Conservation (phyloP, 306 rosid species). For the Pyrus communis region DNA sequence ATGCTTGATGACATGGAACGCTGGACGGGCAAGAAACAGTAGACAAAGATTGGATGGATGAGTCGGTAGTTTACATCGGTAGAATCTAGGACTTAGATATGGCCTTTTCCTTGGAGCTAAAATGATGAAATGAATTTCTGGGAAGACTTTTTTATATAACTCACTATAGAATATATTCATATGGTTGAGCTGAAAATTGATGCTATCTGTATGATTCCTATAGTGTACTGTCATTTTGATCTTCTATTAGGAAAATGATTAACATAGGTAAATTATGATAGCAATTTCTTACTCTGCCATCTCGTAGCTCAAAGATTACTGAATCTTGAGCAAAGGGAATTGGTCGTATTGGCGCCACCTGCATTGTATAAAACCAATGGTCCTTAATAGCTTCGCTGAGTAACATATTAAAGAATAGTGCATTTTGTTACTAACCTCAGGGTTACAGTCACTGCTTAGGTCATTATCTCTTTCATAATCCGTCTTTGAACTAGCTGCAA, state of each 20-base stretch:
- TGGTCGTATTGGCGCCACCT: constrained; percentile 82
- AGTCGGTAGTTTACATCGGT: neutral
- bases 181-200: neutral
- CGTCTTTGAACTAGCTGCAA: constrained; percentile 26
- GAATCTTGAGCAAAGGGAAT: constrained; percentile 66
- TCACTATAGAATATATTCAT: neutral
- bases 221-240: neutral
- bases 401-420: neutral
- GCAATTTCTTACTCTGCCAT: constrained; percentile 69
- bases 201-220: neutral
- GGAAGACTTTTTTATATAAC: neutral
- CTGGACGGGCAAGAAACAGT: no score
- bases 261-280: neutral
- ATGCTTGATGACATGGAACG: no score
- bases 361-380: constrained; percentile 19
- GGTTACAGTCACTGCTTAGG: constrained; percentile 39
- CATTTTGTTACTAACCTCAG: constrained; percentile 44
- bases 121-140: neutral
- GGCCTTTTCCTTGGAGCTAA: neutral
- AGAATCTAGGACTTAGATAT: neutral
- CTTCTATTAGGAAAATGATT: neutral
- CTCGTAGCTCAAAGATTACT: constrained; percentile 78
- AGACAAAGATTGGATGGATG: neutral
- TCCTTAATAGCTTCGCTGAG: constrained; percentile 8
- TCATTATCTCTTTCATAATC: constrained; percentile 18